Base-by-base conservation (phyloP, 345 rosid genomes). In the Camelina laxa region DNA sequence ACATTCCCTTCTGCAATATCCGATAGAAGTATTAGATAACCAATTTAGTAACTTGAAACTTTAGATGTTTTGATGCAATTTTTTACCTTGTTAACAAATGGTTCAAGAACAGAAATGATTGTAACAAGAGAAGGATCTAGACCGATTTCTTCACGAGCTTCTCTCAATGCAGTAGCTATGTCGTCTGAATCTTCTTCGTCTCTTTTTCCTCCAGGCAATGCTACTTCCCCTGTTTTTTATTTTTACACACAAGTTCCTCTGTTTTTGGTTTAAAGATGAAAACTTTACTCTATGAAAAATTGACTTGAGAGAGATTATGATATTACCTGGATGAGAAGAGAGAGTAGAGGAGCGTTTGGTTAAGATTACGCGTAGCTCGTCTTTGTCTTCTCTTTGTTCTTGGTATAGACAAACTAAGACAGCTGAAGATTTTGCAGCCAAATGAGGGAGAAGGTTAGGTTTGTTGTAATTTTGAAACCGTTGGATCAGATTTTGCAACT, bases 71-170 rank as follows among this genome's bases (percentile, higher is more conserved):
- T 9, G 71, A 49, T 75, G 12, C 16, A n/a, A 4, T 15, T n/a
- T 44, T n/a, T 44, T 22, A 87, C 89, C 91, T 80, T 82, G 38
- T 75, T 64, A 38, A 79, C 51, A 70, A 81, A 76, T 47, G 91
- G 82, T 31, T 82, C 67, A 54, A 88, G 85, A 67, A 77, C 72
- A 27, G 87, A 62, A 19, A 82, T 65, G 14, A 85, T 74, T 33
- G 82, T 72, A 63, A 86, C 86, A 73, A 83, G 87, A 17, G 85
- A 79, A 67, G 88, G 84, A 56, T 86, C 88, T 78, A 88, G 72
- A 24, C 90, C 87, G 4, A 88, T 88, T 75, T 88, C 90, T 76
- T 88, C 92, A 39, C 75, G 72, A 42, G 92, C 92, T 79, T 88
- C 92, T 77, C 92, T 83, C 48, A 83, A 82, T 0, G 92, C 90